A percentile compares a stretch with the other conserved stretches of the same genome.
Evolutionary conservation across 352 stramenopile genomes (phyloP).

Genomic region (Plasmopara viticola): DNA sequence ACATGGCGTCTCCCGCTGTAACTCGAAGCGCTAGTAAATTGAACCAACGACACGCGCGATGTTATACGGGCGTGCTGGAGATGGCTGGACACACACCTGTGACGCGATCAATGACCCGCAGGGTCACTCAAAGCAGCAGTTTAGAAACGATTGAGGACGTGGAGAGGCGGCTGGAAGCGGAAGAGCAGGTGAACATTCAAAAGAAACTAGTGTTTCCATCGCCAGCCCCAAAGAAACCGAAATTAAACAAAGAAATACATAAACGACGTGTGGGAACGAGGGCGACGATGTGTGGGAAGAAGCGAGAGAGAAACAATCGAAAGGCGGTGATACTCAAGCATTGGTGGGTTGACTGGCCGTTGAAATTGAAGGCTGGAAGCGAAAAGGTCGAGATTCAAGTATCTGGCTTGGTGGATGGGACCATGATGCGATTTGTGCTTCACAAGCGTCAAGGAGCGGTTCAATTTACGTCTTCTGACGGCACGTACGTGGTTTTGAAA

Average conservation of each 20-base stretch:
- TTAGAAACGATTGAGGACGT: conserved; percentile 16
- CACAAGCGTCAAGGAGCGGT: conserved; percentile 30
- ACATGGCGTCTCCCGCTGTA: conserved; percentile 6
- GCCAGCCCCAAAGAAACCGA: conserved; percentile 4
- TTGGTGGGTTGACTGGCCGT: conserved; percentile 33
- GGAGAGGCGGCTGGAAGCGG: conserved; percentile 6
- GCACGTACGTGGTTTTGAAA: conserved; percentile 34
- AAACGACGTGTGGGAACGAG: not conserved
- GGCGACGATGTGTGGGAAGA: not conserved
- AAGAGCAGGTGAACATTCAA: conserved; percentile 28
- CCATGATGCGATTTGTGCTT: conserved; percentile 27
- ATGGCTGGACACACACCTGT: conserved; percentile 14
- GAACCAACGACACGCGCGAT: conserved; percentile 5
- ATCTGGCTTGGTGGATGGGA: conserved; percentile 24
- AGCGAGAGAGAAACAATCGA: conserved; percentile 3
- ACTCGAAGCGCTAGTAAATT: conserved; percentile 13
- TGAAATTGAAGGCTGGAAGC: conserved; percentile 1
- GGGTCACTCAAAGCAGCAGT: conserved; percentile 19
- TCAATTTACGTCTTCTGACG: conserved; percentile 38
- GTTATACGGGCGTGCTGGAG: conserved; percentile 15
- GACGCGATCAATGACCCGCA: conserved; percentile 12
- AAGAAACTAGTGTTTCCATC: conserved; percentile 31
- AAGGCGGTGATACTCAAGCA: conserved; percentile 17
- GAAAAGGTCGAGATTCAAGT: conserved; percentile 30
- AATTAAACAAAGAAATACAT: not conserved